phyloP scores from a whole-genome alignment of 306 rosid species.

The Elaeagnus macrophylla region DNA sequence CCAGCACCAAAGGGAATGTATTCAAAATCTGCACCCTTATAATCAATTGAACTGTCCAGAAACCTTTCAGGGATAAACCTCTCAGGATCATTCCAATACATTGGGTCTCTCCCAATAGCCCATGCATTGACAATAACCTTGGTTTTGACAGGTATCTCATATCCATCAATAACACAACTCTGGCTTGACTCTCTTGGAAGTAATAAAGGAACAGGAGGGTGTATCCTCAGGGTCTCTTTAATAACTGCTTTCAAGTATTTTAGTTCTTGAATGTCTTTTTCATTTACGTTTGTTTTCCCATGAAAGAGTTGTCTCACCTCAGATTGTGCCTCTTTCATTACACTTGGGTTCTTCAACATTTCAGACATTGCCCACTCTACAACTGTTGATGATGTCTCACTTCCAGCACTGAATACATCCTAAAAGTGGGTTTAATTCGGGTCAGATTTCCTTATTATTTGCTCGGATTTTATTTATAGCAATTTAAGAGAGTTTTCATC shows the following conservation, averaged over 20 bases:
- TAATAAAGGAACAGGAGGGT: too few relatives aligned
- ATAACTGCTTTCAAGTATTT: too few relatives aligned
- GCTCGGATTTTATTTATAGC: neutral
- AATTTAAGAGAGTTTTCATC: too few relatives aligned
- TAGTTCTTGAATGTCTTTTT: too few relatives aligned
- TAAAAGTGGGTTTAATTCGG: neutral
- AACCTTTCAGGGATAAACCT: constrained; percentile 21
- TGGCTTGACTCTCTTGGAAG: too few relatives aligned
- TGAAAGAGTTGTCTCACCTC: constrained; percentile 21
- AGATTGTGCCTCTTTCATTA: constrained; percentile 12
- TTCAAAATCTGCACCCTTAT: constrained; percentile 6
- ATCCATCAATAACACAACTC: too few relatives aligned
- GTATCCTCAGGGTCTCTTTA: too few relatives aligned
- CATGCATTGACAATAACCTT: too few relatives aligned
- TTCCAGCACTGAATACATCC: constrained; percentile 23
- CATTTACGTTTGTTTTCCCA: too few relatives aligned
- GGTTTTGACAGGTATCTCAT: too few relatives aligned
- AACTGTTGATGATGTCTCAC: constrained; percentile 16
- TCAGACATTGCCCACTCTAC: constrained; percentile 25
- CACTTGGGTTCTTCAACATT: constrained; percentile 12
- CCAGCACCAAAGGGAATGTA: too few relatives aligned
- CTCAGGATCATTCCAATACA: constrained; percentile 17
- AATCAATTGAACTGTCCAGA: constrained; percentile 11
- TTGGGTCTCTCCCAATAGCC: constrained; percentile 20
- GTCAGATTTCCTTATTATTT: neutral